phyloP scores from a whole-genome alignment of 176 grass and related monocot species.

The Oryza rufipogon region DNA sequence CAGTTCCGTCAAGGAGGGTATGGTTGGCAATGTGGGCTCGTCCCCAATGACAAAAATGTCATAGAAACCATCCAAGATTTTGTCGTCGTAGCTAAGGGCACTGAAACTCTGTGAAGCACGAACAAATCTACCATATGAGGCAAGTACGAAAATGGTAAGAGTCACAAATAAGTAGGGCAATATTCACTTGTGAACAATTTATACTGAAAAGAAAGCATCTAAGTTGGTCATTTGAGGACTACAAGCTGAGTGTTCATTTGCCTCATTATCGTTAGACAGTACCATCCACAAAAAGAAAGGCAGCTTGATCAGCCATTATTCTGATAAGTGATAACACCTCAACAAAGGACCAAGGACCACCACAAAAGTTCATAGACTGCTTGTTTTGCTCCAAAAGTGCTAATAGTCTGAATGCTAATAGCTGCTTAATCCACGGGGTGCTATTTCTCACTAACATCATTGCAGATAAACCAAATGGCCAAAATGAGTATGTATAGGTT shows the following conservation, averaged over 20 bases:
- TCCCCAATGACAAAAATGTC: conserved; percentile 67
- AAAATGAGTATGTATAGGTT: conserved; percentile 15
- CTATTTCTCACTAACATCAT: conserved; percentile 18
- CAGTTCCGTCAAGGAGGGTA: conserved; percentile 80
- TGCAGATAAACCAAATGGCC: conserved; percentile 24
- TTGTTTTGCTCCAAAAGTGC: not conserved
- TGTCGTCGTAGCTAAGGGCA: conserved; percentile 93
- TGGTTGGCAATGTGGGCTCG: conserved; percentile 45
- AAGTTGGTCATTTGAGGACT: conserved; percentile 26
- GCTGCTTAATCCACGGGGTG: not conserved
- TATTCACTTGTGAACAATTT: conserved; percentile 36
- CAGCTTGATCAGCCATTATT: not conserved
- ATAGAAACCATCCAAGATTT: conserved; percentile 99
- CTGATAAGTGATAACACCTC: conserved; percentile 10
- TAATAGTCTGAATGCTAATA: not conserved
- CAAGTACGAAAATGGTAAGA: conserved; percentile 55
- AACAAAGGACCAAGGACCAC: not conserved
- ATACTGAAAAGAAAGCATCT: conserved; percentile 29
- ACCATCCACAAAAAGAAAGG: conserved; percentile 19
- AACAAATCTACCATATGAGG: conserved; percentile 77
- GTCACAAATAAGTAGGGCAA: conserved; percentile 34
- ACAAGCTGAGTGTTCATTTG: not conserved
- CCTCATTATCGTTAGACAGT: conserved; percentile 8
- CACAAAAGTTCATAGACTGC: not conserved
- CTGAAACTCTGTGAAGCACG: conserved; percentile 91